phyloP scores from a whole-genome alignment of 1,139 yeast species.

The Pichia sp. region DNA sequence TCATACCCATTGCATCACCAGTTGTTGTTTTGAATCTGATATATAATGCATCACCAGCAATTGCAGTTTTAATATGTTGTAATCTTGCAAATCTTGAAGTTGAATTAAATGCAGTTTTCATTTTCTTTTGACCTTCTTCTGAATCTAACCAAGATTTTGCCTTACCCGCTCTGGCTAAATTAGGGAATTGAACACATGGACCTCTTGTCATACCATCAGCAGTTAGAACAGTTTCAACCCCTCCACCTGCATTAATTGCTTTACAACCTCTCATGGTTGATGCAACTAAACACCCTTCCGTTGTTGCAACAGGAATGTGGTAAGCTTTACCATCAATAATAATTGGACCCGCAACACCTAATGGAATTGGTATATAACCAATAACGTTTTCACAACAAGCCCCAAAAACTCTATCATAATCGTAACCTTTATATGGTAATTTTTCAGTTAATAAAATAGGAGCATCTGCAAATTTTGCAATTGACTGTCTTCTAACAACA shows the following conservation, averaged over 20 bases:
- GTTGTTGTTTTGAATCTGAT: conserved; percentile 94
- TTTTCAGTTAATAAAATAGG: conserved; percentile 67
- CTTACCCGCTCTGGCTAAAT: conserved; percentile 82
- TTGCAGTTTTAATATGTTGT: conserved; percentile 83
- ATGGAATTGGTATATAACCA: conserved; percentile 93
- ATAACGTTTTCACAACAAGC: conserved; percentile 99
- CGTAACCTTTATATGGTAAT: conserved; percentile 77
- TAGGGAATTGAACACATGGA: conserved; percentile 88
- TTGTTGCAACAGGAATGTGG: conserved; percentile 98
- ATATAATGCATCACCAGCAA: conserved; percentile 88
- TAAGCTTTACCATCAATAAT: conserved; percentile 79
- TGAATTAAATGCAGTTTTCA: conserved; percentile 89
- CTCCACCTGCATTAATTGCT: conserved; percentile 96
- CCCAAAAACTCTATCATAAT: conserved; percentile 93
- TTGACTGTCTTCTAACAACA: conserved; percentile 82
- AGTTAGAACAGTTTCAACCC: conserved; percentile 84
- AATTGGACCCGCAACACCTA: conserved; percentile 97
- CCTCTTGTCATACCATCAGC: conserved; percentile 99
- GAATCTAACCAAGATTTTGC: conserved; percentile 95
- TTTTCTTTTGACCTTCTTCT: conserved; percentile 76
- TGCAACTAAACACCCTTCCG: conserved; percentile 97
- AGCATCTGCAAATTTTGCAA: conserved; percentile 75
- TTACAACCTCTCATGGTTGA: conserved; percentile 99
- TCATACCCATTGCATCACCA: conserved; percentile 99
- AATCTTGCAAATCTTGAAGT: conserved; percentile 96